Evolutionary conservation across 257 asterid species (phyloP).

Genomic region (Solanum sejunctum): DNA sequence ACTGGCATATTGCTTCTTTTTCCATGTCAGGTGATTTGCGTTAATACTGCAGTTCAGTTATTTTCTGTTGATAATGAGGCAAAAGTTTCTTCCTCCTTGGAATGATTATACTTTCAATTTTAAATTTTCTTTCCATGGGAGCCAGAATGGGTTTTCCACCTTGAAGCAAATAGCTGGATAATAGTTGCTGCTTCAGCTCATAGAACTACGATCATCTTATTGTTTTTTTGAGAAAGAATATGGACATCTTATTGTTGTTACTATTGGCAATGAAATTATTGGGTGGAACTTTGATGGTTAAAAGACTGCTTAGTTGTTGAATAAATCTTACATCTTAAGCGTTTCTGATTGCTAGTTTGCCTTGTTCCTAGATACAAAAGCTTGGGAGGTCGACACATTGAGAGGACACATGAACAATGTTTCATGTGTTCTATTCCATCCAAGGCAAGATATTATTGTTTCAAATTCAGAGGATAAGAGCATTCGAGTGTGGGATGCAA

Average conservation of each 20-base stretch:
- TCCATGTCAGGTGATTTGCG: not conserved
- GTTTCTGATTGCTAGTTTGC: not conserved
- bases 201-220: not conserved
- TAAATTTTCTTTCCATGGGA: not conserved
- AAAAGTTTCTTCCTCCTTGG: not conserved
- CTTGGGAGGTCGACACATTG: conserved; percentile 99
- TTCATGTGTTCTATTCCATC: conserved; percentile 80
- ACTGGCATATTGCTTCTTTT: not conserved
- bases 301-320: not conserved
- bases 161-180: not conserved
- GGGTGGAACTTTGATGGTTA: not conserved
- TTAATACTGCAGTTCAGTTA: not conserved
- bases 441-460: conserved; percentile 87
- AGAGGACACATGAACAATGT: conserved; percentile 99
- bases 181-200: not conserved
- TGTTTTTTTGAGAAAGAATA: not conserved
- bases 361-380: conserved; percentile 69
- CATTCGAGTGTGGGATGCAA: conserved; percentile 98
- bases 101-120: not conserved
- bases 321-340: not conserved
- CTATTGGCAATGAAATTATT: not conserved
- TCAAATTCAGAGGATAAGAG: conserved; percentile 98
- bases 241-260: not conserved
- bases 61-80: not conserved
- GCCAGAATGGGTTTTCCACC: not conserved